Base-by-base conservation (phyloP, 2,329 filamentous ascomycete species). In the Beauveria medogensis region DNA sequence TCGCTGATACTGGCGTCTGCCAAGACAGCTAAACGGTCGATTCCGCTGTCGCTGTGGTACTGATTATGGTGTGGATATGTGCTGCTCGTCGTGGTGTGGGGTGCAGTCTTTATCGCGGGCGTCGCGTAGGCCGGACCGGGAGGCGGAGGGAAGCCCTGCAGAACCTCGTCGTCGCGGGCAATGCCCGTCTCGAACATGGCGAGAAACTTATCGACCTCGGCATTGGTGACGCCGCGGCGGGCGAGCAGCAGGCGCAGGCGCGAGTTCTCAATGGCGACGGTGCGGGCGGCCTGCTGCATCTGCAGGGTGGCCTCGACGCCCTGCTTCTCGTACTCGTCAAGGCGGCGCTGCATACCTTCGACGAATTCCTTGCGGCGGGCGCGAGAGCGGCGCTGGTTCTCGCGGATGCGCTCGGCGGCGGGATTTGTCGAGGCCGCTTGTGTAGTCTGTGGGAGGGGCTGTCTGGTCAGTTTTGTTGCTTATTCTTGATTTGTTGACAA, bases 341-440 rank as follows among this genome's bases (percentile, higher is more conserved):
- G 63, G 48, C 75, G 74, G 24, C 67, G 70, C 66, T 81, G 78
- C 62, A 85, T 71, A 16, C 73, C 73, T 55, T 78, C 74, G 60
- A 83, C 70, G 62, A 79, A 78, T 63, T 81, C 80, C 62, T 77
- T 78, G 37, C 75, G 77, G 43, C 81, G 79, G 30, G 77, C 79
- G 41, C 82, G 76, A 18, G 77, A 81, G 41, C 78, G 78, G 52
- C 80, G 78, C 70, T 84, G 81, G 68, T 81, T 83, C 64, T 82
- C 76, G 64, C 80, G 76, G 65, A 77, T 77, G 60, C 75, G 75
- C 41, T 64, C 65, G 16, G 67, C 66, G 51, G 66, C 65, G 34
- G 70, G 65, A 43, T 64, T 67, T 40, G 53, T 55, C 53, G 69
- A 65, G 30, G 61, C 55, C 22, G 28, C n/a, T 26, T 54, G 51